These are phyloP conservation scores for Populus euphratica DNA, from an alignment of 345 rosid species.

Conservation along the genomic window DNA sequence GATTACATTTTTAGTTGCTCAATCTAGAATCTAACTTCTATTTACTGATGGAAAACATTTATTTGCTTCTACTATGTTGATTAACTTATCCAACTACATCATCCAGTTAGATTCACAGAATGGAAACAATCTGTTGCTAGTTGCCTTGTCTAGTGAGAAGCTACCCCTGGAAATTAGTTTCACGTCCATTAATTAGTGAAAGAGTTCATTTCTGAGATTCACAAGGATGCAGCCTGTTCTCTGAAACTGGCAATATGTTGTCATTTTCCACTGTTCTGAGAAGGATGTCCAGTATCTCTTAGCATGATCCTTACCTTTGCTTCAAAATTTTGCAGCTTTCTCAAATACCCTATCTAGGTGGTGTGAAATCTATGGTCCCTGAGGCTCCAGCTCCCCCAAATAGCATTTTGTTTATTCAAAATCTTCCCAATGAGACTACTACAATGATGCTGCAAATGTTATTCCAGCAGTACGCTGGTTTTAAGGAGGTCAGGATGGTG, in stretches of 20 bases:
- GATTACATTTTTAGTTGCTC: neutral
- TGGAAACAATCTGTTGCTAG: neutral
- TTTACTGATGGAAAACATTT: neutral
- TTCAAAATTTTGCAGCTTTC: slow-evolving; percentile 55
- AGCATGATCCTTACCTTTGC: neutral
- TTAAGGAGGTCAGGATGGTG: slow-evolving; percentile 95
- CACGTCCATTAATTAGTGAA: neutral
- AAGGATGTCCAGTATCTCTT: neutral
- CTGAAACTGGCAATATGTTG: neutral
- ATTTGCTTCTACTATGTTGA: neutral
- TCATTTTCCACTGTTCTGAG: neutral
- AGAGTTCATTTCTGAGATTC: neutral
- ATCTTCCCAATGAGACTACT: slow-evolving; percentile 80
- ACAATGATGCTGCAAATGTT: slow-evolving; percentile 78
- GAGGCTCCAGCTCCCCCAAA: slow-evolving; percentile 95
- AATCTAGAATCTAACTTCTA: neutral
- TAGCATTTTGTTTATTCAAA: slow-evolving; percentile 86
- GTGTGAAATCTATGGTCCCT: slow-evolving; percentile 54
- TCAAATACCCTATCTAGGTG: slow-evolving; percentile 78
- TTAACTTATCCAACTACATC: neutral
- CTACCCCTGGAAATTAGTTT: neutral
- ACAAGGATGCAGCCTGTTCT: neutral
- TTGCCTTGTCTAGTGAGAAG: neutral
- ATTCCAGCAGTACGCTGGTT: slow-evolving; percentile 67
- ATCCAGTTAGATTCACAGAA: neutral